Conservation (phyloP, 176 grass and related monocot genomes). For the Otatea glauca region DNA sequence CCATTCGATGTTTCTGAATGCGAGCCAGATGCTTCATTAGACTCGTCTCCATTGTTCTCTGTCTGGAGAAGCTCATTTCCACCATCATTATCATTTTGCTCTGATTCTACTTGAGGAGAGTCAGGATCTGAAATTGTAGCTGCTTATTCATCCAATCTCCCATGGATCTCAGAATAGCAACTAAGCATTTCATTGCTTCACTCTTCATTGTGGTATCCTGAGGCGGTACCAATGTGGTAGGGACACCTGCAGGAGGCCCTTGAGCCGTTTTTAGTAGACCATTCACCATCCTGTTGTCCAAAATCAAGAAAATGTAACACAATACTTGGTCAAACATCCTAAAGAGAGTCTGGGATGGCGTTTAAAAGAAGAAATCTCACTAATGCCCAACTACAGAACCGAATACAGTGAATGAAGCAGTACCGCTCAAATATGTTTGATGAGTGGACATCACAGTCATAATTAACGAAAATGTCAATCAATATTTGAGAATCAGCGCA, state of each 20-base stretch:
- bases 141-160: conserved; percentile 99
- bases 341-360: background rate
- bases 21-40: conserved; percentile 76
- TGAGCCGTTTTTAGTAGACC: conserved; percentile 96
- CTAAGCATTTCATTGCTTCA: conserved; percentile 98
- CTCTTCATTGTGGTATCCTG: conserved; percentile 94
- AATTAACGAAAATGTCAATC: conserved; percentile 98
- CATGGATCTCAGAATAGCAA: conserved; percentile 98
- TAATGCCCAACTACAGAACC: conserved; percentile 31
- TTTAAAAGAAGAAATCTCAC: conserved; percentile 46
- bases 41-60: conserved; percentile 68
- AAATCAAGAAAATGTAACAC: conserved; percentile 40
- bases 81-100: conserved; percentile 65
- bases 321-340: background rate
- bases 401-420: conserved; percentile 9
- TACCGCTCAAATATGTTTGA: conserved; percentile 99
- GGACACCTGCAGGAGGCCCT: conserved; percentile 84
- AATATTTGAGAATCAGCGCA: conserved; percentile 95
- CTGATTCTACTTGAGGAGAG: conserved; percentile 71
- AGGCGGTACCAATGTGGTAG: conserved; percentile 84
- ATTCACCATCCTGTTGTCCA: conserved; percentile 86
- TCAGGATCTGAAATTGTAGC: conserved; percentile 79
- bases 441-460: conserved; percentile 97
- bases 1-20: conserved; percentile 82
- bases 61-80: conserved; percentile 60